A percentile compares a stretch with the other conserved stretches of the same genome.
phyloP scores from a whole-genome alignment of 345 rosid species.

The Excoecaria agallocha region DNA sequence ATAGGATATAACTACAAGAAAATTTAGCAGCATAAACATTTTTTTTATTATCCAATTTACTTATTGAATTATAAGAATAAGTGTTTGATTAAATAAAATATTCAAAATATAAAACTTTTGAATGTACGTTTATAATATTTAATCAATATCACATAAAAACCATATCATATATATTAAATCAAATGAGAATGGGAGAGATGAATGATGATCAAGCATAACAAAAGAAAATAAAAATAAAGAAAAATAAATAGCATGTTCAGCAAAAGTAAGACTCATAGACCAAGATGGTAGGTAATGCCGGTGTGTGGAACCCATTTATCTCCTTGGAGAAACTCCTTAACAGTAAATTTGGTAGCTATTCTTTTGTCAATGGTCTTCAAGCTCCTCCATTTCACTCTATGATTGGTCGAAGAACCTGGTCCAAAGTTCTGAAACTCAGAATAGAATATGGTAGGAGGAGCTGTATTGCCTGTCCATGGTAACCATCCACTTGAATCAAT shows the following conservation, averaged over 20 bases:
- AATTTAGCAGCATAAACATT: too few species aligned
- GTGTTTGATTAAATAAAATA: too few species aligned
- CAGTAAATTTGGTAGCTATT: constrained; percentile 49
- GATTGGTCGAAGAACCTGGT: constrained; percentile 45
- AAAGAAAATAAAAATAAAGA: background rate
- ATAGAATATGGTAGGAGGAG: constrained; percentile 63
- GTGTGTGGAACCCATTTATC: constrained; percentile 51
- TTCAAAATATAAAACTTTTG: too few species aligned
- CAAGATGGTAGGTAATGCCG: constrained; percentile 36
- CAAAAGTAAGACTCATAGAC: constrained; percentile 20
- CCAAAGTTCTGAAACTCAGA: constrained; percentile 53
- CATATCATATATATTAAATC: too few species aligned
- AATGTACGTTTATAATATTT: too few species aligned
- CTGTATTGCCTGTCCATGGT: constrained; percentile 59
- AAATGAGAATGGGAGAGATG: background rate
- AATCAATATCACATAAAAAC: too few species aligned
- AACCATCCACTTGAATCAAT: constrained; percentile 62
- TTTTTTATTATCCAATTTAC: too few species aligned
- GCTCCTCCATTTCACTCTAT: constrained; percentile 67
- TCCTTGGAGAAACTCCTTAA: constrained; percentile 47
- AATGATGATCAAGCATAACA: background rate
- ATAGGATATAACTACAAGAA: too few species aligned
- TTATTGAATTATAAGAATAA: too few species aligned
- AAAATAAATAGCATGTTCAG: background rate
- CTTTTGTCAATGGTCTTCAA: constrained; percentile 37